These are phyloP conservation scores for Alternaria arbusti DNA, from an alignment of 2,329 filamentous ascomycete genomes.

Conservation along the genomic window DNA sequence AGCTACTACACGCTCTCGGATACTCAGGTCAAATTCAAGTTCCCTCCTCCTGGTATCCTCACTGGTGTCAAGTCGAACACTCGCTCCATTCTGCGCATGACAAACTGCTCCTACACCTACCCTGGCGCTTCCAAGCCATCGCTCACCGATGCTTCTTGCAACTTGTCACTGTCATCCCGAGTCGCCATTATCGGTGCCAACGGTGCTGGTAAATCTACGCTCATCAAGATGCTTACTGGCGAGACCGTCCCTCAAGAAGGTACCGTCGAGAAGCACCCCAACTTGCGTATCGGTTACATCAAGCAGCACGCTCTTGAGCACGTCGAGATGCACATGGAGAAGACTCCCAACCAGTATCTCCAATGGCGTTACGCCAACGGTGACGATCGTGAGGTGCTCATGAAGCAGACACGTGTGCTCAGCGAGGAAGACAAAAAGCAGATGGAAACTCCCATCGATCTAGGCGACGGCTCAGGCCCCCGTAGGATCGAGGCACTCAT, in stretches of 20 bases:
- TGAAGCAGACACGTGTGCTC: slow-evolving; percentile 95
- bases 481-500: slow-evolving; percentile 87
- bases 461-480: slow-evolving; percentile 79
- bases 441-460: slow-evolving; percentile 88
- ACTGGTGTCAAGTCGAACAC: slow-evolving; percentile 95
- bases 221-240: slow-evolving; percentile 96
- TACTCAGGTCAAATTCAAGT: slow-evolving; percentile 93
- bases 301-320: slow-evolving; percentile 99
- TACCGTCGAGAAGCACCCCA: slow-evolving; percentile 97
- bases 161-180: slow-evolving; percentile 85
- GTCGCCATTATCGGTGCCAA: slow-evolving; percentile 97
- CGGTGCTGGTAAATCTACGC: slow-evolving; percentile 95
- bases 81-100: slow-evolving; percentile 94
- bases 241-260: slow-evolving; percentile 84
- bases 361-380: slow-evolving; percentile 98
- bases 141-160: slow-evolving; percentile 84
- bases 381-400: slow-evolving; percentile 93
- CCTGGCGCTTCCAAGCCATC: slow-evolving; percentile 88
- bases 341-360: slow-evolving; percentile 98
- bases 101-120: slow-evolving; percentile 88
- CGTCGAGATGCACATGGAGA: slow-evolving; percentile 99
- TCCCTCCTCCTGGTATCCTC: slow-evolving; percentile 92
- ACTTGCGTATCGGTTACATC: slow-evolving; percentile 98
- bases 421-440: slow-evolving; percentile 85
- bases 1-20: slow-evolving; percentile 96